Conservation (phyloP, 2,329 filamentous ascomycete species). For the Aspergillus uvarum region DNA sequence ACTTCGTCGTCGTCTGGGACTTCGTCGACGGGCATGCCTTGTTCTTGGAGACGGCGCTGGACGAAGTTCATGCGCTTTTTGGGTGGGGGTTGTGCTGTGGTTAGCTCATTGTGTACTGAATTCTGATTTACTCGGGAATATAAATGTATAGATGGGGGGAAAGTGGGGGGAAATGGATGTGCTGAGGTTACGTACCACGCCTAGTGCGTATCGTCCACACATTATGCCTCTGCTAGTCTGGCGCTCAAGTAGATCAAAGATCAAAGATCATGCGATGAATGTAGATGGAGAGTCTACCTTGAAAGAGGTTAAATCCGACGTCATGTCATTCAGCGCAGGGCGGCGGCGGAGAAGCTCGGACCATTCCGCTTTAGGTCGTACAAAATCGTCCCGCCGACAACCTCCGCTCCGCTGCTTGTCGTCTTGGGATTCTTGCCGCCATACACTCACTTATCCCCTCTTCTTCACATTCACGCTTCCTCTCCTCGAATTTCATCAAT, state of each 20-base stretch:
- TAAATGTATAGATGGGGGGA: neutral
- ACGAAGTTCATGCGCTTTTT: conserved; percentile 72
- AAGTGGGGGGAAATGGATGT: no score
- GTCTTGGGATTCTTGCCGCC: neutral
- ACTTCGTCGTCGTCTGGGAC: conserved; percentile 68
- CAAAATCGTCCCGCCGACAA: neutral
- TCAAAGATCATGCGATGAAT: no score
- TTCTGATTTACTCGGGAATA: neutral
- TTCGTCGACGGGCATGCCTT: conserved; percentile 71
- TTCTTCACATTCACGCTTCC: no score
- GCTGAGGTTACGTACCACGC: conserved; percentile 51
- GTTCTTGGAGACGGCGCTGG: conserved; percentile 68
- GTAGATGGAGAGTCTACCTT: neutral
- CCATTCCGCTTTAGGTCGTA: neutral
- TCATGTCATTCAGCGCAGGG: neutral
- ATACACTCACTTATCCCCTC: neutral
- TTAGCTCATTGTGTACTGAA: neutral
- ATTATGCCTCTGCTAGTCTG: conserved; percentile 42
- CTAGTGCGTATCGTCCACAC: conserved; percentile 68
- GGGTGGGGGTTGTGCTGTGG: neutral
- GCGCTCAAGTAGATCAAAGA: no score
- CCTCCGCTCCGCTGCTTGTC: neutral
- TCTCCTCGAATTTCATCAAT: neutral
- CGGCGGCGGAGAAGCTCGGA: neutral
- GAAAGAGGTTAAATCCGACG: neutral